Percentiles rank a stretch among this genome's conserved stretches.
Evolutionary conservation across 805 yeast species (phyloP).

Genomic region (Suhomyces emberorum): DNA sequence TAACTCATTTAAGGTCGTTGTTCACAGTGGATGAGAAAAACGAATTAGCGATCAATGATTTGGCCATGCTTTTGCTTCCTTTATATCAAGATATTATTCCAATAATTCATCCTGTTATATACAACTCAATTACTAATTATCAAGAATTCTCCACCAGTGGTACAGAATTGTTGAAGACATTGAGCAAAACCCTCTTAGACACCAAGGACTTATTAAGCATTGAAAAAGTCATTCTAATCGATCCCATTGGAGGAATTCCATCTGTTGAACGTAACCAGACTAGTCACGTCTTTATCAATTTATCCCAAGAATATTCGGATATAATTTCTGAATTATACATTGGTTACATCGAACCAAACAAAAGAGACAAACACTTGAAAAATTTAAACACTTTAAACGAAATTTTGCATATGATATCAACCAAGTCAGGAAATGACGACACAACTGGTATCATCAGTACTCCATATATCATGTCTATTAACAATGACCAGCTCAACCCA

Average conservation of each 20-base stretch:
- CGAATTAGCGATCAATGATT: constrained; percentile 15
- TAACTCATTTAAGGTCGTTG: constrained; percentile 26
- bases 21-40: constrained; percentile 14
- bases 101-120: constrained; percentile 53
- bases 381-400: constrained; percentile 67
- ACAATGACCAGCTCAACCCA: constrained; percentile 65
- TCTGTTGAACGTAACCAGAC: constrained; percentile 75
- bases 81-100: constrained; percentile 55
- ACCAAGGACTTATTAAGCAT: constrained; percentile 45
- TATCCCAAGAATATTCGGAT: constrained; percentile 74
- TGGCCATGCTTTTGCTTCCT: constrained; percentile 37
- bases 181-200: constrained; percentile 24
- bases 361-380: constrained; percentile 54
- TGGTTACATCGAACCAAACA: constrained; percentile 47
- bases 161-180: constrained; percentile 20
- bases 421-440: constrained; percentile 33
- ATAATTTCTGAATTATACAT: constrained; percentile 61
- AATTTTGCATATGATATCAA: constrained; percentile 49
- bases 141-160: constrained; percentile 26
- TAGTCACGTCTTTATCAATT: constrained; percentile 82
- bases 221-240: constrained; percentile 80
- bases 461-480: constrained; percentile 63
- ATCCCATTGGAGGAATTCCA: constrained; percentile 87
- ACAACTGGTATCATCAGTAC: constrained; percentile 88
- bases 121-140: constrained; percentile 7